These are phyloP conservation scores for Borealophlyctis nickersoniae DNA, from an alignment of 192 early-diverging fungal genomes.

Conservation along the genomic window DNA sequence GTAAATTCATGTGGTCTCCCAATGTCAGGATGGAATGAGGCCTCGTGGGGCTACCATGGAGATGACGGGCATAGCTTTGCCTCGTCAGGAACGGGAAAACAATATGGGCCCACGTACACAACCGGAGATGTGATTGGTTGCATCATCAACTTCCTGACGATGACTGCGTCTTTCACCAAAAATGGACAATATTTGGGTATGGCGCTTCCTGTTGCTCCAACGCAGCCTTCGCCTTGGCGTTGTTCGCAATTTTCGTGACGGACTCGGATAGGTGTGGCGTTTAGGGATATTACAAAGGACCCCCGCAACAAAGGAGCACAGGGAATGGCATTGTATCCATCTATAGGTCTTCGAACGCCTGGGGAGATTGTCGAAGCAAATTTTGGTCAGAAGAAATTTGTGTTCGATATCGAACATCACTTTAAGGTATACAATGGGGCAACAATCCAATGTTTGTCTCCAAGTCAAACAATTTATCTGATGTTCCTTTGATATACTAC, in stretches of 20 bases:
- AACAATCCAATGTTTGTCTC: conserved; percentile 1
- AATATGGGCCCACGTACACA: conserved; percentile 84
- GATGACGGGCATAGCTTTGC: conserved; percentile 88
- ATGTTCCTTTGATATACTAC: not conserved
- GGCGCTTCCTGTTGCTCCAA: not conserved
- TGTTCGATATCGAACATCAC: conserved; percentile 70
- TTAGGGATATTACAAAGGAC: conserved; percentile 35
- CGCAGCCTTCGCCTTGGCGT: not conserved
- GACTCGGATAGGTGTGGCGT: conserved; percentile 47
- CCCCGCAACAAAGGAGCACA: conserved; percentile 32
- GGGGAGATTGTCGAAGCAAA: conserved; percentile 74
- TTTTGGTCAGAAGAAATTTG: conserved; percentile 71
- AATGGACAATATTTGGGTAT: conserved; percentile 76
- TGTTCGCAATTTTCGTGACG: not conserved
- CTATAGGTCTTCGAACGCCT: conserved; percentile 69
- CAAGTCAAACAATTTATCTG: no score
- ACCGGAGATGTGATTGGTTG: conserved; percentile 96
- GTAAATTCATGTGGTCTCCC: not conserved
- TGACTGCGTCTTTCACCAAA: conserved; percentile 83
- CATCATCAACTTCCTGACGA: conserved; percentile 78
- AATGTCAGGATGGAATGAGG: conserved; percentile 75
- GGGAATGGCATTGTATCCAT: conserved; percentile 56
- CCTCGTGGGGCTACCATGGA: conserved; percentile 96
- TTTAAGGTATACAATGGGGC: conserved; percentile 32
- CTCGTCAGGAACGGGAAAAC: conserved; percentile 68